Base-by-base conservation (phyloP, 1,284 basidiomycete genomes). In the Fereydounia khargensis region DNA sequence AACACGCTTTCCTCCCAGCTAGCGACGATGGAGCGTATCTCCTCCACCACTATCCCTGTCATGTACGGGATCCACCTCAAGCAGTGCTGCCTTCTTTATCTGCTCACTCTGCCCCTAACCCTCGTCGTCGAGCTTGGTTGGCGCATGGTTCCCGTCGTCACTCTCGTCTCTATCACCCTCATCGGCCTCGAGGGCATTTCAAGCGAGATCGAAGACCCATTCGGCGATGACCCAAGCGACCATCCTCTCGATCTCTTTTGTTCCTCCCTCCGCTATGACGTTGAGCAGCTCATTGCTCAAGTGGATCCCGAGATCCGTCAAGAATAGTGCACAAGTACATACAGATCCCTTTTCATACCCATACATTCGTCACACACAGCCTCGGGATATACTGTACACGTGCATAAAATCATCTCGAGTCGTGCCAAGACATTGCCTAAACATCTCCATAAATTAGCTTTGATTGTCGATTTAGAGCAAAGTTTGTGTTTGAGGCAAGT, bases 121-220 rank as follows among this genome's bases (percentile, higher is more conserved):
- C 35, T 59, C 6, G 55, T 59, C 4, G 45, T 42, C 1, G 47
- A 61, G 21, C 36, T 60, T 11, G 23, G 48, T 7, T 45, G 55
- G 87, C 82, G 81, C 36, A 87, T 86, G 73, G 80, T 92, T 16
- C 87, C 86, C n/a, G 81, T 91, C 22, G 84, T 88, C 9, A 65
- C 56, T 13, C 50, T 75, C 2, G 85, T 89, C 23, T 85, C 87
- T 11, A 89, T 92, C 77, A 91, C 87, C 4, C 82, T 92, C 54
- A 90, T 91, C 86, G 90, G 89, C 10, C 86, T 94, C 42, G 91
- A 94, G 78, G 89, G 89, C 9, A 91, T 94, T 55, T 89, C 89
- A 0, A 86, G 90, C 55, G 85, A 91, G 77, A 88, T 91, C 57
- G 90, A 92, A 74, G 87, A 88, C 85, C 90, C 90, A 1, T 80